Percentiles rank a stretch among this genome's conserved stretches.
These are phyloP conservation scores for Hymenoscyphus salicellus DNA, from an alignment of 2,329 filamentous ascomycete genomes.

Conservation along the genomic window DNA sequence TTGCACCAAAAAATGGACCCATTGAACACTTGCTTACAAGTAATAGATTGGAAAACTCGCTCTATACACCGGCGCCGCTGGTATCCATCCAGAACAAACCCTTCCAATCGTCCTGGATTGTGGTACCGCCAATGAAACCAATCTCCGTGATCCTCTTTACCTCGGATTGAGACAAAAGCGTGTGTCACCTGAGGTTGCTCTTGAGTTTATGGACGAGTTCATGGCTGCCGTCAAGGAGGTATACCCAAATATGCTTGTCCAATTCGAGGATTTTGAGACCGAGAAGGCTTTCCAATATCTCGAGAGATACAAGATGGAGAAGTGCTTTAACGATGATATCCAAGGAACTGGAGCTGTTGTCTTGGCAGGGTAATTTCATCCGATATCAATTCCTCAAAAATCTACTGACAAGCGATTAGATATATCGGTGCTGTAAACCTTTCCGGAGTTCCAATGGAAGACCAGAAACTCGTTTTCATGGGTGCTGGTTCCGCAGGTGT, in stretches of 20 bases:
- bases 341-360: constrained; percentile 97
- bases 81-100: constrained; percentile 85
- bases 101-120: constrained; percentile 67
- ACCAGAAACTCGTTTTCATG: constrained; percentile 94
- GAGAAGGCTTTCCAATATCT: constrained; percentile 87
- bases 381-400: neutral
- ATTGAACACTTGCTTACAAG: constrained; percentile 8
- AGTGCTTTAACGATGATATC: constrained; percentile 98
- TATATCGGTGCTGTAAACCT: constrained; percentile 75
- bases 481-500: constrained; percentile 94
- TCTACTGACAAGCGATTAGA: constrained; percentile 37
- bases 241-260: constrained; percentile 66
- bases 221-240: constrained; percentile 85
- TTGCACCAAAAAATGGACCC: neutral
- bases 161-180: constrained; percentile 85
- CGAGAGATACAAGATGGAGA: constrained; percentile 86
- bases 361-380: constrained; percentile 65
- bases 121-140: constrained; percentile 64
- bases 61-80: constrained; percentile 91
- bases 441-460: constrained; percentile 78
- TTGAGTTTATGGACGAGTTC: constrained; percentile 94
- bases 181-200: constrained; percentile 72
- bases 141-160: constrained; percentile 73
- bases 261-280: constrained; percentile 98
- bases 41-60: constrained; percentile 81